Evolutionary conservation across 2,329 filamentous ascomycete species (phyloP), one percentile per base, ranked within the genome.

Genomic region (Botrytis cinerea): DNA sequence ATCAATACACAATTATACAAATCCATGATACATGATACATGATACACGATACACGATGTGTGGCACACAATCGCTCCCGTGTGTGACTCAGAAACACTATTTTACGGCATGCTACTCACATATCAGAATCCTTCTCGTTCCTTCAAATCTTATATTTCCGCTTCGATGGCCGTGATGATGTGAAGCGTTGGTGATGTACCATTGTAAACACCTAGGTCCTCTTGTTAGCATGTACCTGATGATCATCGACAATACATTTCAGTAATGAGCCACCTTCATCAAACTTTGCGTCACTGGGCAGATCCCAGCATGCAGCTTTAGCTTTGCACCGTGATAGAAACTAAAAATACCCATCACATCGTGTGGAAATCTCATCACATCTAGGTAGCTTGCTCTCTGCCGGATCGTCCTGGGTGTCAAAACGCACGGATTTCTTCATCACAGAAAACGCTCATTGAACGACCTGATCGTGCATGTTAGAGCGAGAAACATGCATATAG

Each of bases 51-150:
- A 67, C 63, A 45, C 51, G 40, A 45, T 45, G 32, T 16, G 32
- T 28, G 68, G 38, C 38, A 70, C 48, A 60, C 68, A 22, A 57
- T 66, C 28, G 18, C 25, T 72, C 46, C 60, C 70, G 70, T 67
- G 60, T 66, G n/a, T 20, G 16, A 46, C 70, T 45, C 46, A 28
- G 61, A 67, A 43, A 46, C 3, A 61, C 28, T 38, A 45, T 22
- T n/a, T 59, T 54, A 54, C 38, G 46, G 28, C 35, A 59, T 69
- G 3, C 48, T 32, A 32, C 48, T 32, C 66, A 57, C 18, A 22
- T 43, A 18, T 2, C 35, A 67, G 35, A 59, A 72, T 72, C 70
- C 70, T 72, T 67, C 70, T 45, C 60, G 18, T 28, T 72, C 70
- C 70, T 67, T 67, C 70, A 25, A 46, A 38, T 67, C 48, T 38